Conservation (phyloP, 2,329 filamentous ascomycete genomes). For the Aspergillus uvarum region DNA sequence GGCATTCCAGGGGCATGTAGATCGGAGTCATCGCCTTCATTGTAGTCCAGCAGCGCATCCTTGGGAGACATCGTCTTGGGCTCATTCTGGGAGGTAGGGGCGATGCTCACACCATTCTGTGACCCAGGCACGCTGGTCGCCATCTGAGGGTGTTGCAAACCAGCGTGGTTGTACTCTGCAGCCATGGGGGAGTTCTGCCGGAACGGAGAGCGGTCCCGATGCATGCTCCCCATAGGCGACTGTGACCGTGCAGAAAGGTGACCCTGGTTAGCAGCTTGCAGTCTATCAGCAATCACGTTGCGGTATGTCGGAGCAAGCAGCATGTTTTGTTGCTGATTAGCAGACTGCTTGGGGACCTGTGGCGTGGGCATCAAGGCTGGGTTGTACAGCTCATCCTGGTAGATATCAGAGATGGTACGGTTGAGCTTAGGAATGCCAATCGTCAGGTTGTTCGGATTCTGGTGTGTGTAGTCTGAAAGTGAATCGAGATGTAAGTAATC, state of each 20-base stretch:
- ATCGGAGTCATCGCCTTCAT: conserved; percentile 63
- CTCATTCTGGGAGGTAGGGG: conserved; percentile 41
- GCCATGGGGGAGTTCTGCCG: conserved; percentile 67
- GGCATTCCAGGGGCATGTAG: conserved; percentile 51
- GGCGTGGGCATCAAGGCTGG: conserved; percentile 40
- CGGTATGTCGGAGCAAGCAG: conserved; percentile 56
- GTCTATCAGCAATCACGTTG: conserved; percentile 68
- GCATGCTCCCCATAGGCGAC: conserved; percentile 53
- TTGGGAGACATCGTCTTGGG: conserved; percentile 91
- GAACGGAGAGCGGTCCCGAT: conserved; percentile 78
- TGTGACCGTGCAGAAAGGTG: conserved; percentile 64
- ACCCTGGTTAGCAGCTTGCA: conserved; percentile 76
- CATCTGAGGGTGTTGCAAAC: conserved; percentile 41
- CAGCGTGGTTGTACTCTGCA: conserved; percentile 42
- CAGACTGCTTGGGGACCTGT: conserved; percentile 38
- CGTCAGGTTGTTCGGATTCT: conserved; percentile 37
- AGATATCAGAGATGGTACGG: conserved; percentile 81
- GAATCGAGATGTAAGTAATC: conserved; percentile 66
- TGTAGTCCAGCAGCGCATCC: conserved; percentile 83
- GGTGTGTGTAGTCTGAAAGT: conserved; percentile 56
- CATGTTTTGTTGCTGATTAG: conserved; percentile 32
- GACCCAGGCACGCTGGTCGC: conserved; percentile 37
- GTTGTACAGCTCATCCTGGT: conserved; percentile 81
- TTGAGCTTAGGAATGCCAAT: conserved; percentile 71
- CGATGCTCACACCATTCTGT: conserved; percentile 33